phyloP scores from a whole-genome alignment of 768 basidiomycete genomes.

The Suillus placidus region DNA sequence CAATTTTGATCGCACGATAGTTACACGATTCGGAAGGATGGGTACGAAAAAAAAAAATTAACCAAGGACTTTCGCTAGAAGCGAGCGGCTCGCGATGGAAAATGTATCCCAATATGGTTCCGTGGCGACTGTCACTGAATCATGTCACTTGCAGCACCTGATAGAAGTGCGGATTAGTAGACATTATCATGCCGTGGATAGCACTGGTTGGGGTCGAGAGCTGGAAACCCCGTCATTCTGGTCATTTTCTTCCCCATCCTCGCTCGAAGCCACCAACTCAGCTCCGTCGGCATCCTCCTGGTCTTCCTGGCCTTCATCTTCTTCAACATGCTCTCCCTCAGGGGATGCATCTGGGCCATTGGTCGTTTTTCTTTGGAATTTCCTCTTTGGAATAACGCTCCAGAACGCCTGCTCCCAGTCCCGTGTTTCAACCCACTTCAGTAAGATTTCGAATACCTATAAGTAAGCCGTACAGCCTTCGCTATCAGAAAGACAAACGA shows the following conservation, averaged over 20 bases:
- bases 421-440: slow-evolving; percentile 84
- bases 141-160: slow-evolving; percentile 1
- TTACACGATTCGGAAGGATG: not conserved
- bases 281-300: slow-evolving; percentile 21
- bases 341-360: slow-evolving; percentile 27
- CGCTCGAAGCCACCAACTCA: slow-evolving; percentile 14
- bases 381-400: slow-evolving; percentile 89
- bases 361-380: slow-evolving; percentile 55
- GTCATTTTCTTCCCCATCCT: slow-evolving; percentile 15
- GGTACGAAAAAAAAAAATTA: not conserved
- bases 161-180: not conserved
- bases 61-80: not conserved
- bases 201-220: slow-evolving; percentile 14
- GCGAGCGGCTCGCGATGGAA: not conserved
- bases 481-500: slow-evolving; percentile 7
- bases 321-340: slow-evolving; percentile 14
- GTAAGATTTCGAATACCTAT: slow-evolving; percentile 84
- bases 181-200: slow-evolving; percentile 1
- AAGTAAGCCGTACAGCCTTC: slow-evolving; percentile 2
- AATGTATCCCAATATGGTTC: not conserved
- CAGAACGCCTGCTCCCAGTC: slow-evolving; percentile 88
- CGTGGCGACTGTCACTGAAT: not conserved
- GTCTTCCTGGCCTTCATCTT: slow-evolving; percentile 21
- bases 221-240: slow-evolving; percentile 13
- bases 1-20: not conserved